Evolutionary conservation across 306 rosid species (phyloP).

Genomic region (Prunus mume): DNA sequence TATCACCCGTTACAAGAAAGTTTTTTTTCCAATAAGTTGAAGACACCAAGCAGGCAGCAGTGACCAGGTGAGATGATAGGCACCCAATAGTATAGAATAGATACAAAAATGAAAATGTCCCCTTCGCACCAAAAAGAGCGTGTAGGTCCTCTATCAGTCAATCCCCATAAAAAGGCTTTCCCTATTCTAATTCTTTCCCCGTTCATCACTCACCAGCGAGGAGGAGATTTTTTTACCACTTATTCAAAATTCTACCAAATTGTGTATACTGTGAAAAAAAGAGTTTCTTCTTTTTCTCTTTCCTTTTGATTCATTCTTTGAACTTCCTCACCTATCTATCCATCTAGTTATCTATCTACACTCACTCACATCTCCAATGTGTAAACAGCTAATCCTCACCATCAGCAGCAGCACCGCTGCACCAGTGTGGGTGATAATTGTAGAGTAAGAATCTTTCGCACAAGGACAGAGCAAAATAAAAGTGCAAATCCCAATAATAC

Average conservation of each 20-base stretch:
- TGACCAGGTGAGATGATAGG: conserved; percentile 1
- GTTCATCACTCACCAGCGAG: background rate
- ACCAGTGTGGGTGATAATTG: conserved; percentile 3
- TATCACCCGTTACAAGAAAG: too few relatives aligned
- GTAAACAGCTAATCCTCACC: conserved; percentile 26
- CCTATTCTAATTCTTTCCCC: background rate
- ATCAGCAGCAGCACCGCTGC: background rate
- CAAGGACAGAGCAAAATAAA: background rate
- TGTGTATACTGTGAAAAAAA: background rate
- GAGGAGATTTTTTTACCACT: background rate
- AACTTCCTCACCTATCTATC: background rate
- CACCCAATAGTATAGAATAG: background rate
- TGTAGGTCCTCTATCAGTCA: background rate
- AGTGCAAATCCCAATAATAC: conserved; percentile 33
- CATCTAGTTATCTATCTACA: background rate
- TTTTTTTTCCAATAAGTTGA: too few relatives aligned
- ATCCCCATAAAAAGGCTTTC: background rate
- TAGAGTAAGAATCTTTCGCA: conserved; percentile 11
- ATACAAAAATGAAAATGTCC: background rate
- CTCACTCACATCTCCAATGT: background rate
- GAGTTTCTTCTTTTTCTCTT: background rate
- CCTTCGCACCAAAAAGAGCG: background rate
- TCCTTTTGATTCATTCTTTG: conserved; percentile 1
- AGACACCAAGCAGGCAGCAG: background rate
- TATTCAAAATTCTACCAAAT: background rate